Conservation (phyloP, 2,329 filamentous ascomycete species). For the Colletotrichum magnum region DNA sequence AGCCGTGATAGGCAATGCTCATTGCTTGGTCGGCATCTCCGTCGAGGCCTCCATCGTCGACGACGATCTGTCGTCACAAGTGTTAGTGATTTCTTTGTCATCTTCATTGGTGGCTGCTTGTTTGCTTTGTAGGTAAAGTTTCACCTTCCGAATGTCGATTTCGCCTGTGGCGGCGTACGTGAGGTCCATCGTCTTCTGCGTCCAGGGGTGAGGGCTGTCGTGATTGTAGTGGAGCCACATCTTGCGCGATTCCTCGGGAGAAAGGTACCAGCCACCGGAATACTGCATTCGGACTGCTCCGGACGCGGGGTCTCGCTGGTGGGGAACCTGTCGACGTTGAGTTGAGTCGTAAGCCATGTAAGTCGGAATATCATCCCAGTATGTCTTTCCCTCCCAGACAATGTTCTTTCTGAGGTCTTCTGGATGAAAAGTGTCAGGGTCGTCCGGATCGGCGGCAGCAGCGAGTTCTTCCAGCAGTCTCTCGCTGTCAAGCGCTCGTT, state of each 20-base stretch:
- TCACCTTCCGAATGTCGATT: slow-evolving; percentile 45
- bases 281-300: slow-evolving; percentile 29
- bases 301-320: slow-evolving; percentile 27
- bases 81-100: slow-evolving; percentile 10
- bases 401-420: slow-evolving; percentile 23
- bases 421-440: slow-evolving; percentile 7
- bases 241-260: slow-evolving; percentile 17
- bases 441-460: slow-evolving; percentile 15
- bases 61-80: slow-evolving; percentile 17
- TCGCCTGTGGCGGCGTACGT: slow-evolving; percentile 41
- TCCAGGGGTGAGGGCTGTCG: slow-evolving; percentile 24
- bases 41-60: slow-evolving; percentile 33
- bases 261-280: slow-evolving; percentile 25
- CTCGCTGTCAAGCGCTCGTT: slow-evolving; percentile 6
- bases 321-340: slow-evolving; percentile 22
- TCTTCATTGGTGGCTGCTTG: not conserved
- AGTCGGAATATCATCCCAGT: slow-evolving; percentile 15
- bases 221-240: slow-evolving; percentile 39
- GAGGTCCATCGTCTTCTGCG: slow-evolving; percentile 38
- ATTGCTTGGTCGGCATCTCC: slow-evolving; percentile 43
- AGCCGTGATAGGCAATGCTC: slow-evolving; percentile 37
- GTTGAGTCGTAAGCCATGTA: slow-evolving; percentile 29
- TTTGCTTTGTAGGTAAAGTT: slow-evolving; percentile 44
- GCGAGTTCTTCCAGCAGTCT: not conserved
- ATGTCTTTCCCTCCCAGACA: slow-evolving; percentile 29